Percentiles rank a stretch among this genome's conserved stretches.
phyloP scores from a whole-genome alignment of 208 protist genomes.

The Leishmania gerbilli region DNA sequence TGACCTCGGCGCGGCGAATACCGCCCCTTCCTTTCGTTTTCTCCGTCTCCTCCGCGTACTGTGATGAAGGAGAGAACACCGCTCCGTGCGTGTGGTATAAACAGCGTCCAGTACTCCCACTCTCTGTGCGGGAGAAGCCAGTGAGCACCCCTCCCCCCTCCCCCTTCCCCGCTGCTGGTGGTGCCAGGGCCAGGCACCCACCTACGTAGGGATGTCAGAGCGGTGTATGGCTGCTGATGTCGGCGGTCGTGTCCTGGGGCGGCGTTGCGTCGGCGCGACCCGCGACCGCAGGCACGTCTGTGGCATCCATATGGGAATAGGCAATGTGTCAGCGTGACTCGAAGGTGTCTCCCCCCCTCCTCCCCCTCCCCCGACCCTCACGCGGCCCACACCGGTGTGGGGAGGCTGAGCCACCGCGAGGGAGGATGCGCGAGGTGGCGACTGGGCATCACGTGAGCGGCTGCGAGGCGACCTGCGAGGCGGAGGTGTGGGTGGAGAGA shows the following conservation, averaged over 20 bases:
- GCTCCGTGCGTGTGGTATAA: neutral
- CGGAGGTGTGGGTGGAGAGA: neutral
- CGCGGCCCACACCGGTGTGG: neutral
- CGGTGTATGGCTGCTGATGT: neutral
- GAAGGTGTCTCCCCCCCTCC: neutral
- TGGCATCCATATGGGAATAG: neutral
- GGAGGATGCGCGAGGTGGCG: neutral
- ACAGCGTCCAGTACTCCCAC: neutral
- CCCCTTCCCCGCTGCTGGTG: neutral
- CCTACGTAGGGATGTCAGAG: neutral
- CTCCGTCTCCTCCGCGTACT: neutral
- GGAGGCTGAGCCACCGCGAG: neutral
- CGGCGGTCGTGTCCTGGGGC: neutral
- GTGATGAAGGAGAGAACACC: neutral
- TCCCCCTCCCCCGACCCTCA: neutral
- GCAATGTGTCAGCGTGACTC: neutral
- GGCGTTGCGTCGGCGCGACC: neutral
- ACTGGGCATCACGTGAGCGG: neutral
- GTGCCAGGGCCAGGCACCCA: neutral
- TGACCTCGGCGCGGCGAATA: neutral
- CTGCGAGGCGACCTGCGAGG: neutral
- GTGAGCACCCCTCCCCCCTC: neutral
- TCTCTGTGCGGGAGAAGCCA: neutral
- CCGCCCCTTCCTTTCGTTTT: neutral
- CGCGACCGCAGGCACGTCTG: neutral